Evolutionary conservation across 148 eudicot genomes (phyloP), one percentile per base, ranked within the genome.

Genomic region (Talinum fruticosum): DNA sequence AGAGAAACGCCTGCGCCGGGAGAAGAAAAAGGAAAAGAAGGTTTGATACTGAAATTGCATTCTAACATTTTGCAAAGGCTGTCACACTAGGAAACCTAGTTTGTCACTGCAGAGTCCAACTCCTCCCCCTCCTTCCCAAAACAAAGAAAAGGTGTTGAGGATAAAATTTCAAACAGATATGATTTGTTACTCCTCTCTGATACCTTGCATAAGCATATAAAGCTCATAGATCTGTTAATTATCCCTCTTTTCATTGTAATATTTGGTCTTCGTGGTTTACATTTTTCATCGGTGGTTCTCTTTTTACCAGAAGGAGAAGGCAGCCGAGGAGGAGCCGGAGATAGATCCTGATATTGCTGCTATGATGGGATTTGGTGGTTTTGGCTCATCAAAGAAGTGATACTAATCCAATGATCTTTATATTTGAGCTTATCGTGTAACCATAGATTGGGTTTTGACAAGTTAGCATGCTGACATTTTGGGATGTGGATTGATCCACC

Each of bases 301-400:
- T 28, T 72, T 51, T 71, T 65, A 78, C 15, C 93, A 94, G 99
- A 92, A 88, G 83, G 97, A 92, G 86, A 95, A 92, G 85, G 88
- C 74, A 28, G 77, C 81, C 6, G 97, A 90, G 82, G 98, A 90
- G 78, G 96, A 92, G 81, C 79, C 85, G 66, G 98, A 89, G 76
- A 75, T 91, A 15, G 99, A 95, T 79, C 90, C 91, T 23, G 99
- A 95, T 83, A 91, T 95, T 78, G 99, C 99, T 62, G 91, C 96
- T 71, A 84, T 95, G 93, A 95, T 95, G 99, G 99, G 99, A 35
- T 95, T 95, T 79, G 99, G 99, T 68, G 98, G 99, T 76, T 95
- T 95, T 51, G 81, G 92, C 49, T 87, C 96, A 30, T 92, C 97
- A 4, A 95, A 91, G 73, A 95, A 95, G 70, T 95, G 87, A 89